Evolutionary conservation across 108 stramenopile species (phyloP).

Genomic region (Conticribra weissflogii): DNA sequence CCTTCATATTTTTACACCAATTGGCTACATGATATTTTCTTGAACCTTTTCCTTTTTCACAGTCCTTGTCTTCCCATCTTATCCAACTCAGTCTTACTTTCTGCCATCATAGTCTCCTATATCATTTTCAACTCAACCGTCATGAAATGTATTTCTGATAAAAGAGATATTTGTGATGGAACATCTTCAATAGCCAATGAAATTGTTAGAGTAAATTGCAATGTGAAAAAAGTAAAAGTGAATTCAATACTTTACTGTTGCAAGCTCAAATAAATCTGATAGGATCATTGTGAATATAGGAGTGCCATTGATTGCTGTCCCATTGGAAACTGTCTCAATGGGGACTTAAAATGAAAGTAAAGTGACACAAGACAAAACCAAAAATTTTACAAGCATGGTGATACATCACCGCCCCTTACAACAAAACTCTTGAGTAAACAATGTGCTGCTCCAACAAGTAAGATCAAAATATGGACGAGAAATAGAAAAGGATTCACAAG

Average conservation of each 20-base stretch:
- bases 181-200: no score
- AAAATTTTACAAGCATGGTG: background rate
- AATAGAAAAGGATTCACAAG: background rate
- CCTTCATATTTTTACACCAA: no score
- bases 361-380: conserved; percentile 10
- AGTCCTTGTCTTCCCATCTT: background rate
- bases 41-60: no score
- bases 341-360: conserved; percentile 6
- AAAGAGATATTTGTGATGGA: conserved; percentile 18
- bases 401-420: background rate
- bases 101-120: conserved; percentile 3
- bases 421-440: background rate
- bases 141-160: conserved; percentile 7
- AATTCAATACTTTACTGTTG: background rate
- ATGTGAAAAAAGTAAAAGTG: no score
- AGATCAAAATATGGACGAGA: conserved; percentile 10
- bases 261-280: background rate
- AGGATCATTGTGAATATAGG: conserved; percentile 17
- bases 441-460: background rate
- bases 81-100: conserved; percentile 8
- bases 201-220: no score
- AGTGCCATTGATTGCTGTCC: background rate
- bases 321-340: background rate
- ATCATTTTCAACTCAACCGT: background rate
- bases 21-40: no score